Base-by-base conservation (phyloP, 345 rosid species). In the Corymbia maculata region DNA sequence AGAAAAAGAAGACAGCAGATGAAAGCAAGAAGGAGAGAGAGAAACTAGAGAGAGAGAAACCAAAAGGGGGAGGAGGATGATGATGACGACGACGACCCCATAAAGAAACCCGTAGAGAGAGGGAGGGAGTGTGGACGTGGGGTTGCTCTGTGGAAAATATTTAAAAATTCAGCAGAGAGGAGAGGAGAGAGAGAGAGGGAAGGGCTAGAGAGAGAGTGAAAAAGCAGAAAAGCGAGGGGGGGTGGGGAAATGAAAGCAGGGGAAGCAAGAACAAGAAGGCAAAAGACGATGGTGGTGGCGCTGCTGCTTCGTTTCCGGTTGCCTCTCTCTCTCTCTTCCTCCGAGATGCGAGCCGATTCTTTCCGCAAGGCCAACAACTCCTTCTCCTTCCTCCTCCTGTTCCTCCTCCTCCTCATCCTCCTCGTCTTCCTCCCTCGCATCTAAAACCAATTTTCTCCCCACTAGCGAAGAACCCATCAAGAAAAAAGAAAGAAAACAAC, bases 271-370 rank as follows among this genome's bases (percentile, higher is more conserved):
- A 66, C 88, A 51, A 64, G 86, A 55, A 75, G 49, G 13, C 64
- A 79, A 70, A 87, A 49, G 30, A 91, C 64, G 12, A 42, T 52
- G 49, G 64, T 52, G 64, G 17, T 52, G 68, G 5, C 26, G 57
- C 8, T 86, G 50, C 68, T 16, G 51, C 26, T 21, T 42, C 82
- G 28, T 9, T 75, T 22, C 49, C 8, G 82, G 21, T 36, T 75
- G 26, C 87, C 87, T 86, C 87, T 42, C 17, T 86, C 47, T 68
- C 87, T 49, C 57, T 61, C 80, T 49, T 87, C 86, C 86, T 86
- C 91, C 91, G 97, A 94, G 95, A 93, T 93, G 98, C 95, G 95
- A 92, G 97, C 92, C 68, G 89, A 88, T 84, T 93, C 93, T 92
- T 87, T 90, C 88, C 92, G 92, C 90, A 92, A 93, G 85, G 95